Base-by-base conservation (phyloP, 106 monocot species). In the Iris macrosiphon region DNA sequence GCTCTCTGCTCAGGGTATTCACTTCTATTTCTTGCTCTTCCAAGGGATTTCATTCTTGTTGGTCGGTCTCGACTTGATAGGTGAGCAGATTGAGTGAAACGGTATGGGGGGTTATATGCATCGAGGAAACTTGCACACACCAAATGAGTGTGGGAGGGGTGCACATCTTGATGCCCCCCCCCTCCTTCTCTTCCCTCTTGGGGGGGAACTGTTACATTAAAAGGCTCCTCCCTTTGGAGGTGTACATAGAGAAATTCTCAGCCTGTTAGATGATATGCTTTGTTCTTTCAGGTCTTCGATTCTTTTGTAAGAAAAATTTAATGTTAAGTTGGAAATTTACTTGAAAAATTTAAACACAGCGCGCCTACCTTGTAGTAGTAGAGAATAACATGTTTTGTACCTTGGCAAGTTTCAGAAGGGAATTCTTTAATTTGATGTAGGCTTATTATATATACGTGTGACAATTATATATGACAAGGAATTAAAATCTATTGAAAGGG, bases 1-100 rank as follows among this genome's bases (percentile, higher is more conserved):
- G 73, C 77, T 96, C 14, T 89, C 95, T 1, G 85, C 89, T 2
- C 89, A 96, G 65, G 95, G 95, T 14, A 80, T 96, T 44, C 95
- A 96, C 52, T 96, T 96, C 69, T 96, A 96, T 70, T 96, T 96
- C 68, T 56, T 96, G 25, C 77, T 96, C 53, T 89, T 89, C 45
- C 95, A 96, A 62, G 95, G 95, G 10, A 49, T 89, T 39, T 86
- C 89, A 0, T 96, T 96, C 79, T 62, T 96, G 74, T 55, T 89
- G 62, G 95, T 96, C 10, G 95, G 95, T 2, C 80, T 96, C 13
- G 95, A 96, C 34, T 51, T 96, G 45, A 96, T 96, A 2, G 95
- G 95, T 0, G 95, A 96, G 67, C 95, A 96, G 74, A 69, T 96
- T 31, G 74, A 86, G 32, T 96, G 62, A 89, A 40, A 4, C 0